Evolutionary conservation across 345 rosid genomes (phyloP).

Genomic region (Heritiera fomes): DNA sequence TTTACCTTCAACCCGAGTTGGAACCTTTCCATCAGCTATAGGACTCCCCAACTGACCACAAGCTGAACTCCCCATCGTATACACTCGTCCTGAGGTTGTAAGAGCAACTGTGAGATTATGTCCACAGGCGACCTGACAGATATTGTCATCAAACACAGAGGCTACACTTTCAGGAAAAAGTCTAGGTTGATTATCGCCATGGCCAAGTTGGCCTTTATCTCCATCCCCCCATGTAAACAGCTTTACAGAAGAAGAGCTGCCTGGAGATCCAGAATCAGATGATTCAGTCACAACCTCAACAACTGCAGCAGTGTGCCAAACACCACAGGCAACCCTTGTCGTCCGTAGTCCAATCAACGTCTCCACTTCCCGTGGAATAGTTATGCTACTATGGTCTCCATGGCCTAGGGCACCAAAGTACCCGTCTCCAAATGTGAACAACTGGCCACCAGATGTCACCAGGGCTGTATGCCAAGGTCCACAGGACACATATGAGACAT

Average conservation of each 20-base stretch:
- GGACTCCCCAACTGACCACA: conserved; percentile 83
- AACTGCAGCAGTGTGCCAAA: conserved; percentile 92
- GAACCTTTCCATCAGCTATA: conserved; percentile 50
- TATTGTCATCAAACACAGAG: conserved; percentile 42
- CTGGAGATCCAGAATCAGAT: conserved; percentile 41
- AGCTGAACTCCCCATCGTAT: conserved; percentile 74
- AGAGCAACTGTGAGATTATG: conserved; percentile 68
- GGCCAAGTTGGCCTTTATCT: conserved; percentile 72
- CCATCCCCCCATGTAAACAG: conserved; percentile 95
- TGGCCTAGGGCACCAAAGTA: conserved; percentile 88
- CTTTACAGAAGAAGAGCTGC: conserved; percentile 41
- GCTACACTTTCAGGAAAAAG: conserved; percentile 59
- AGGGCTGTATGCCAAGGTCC: conserved; percentile 92
- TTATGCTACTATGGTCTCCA: conserved; percentile 63
- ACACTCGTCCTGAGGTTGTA: conserved; percentile 64
- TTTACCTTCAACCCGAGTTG: conserved; percentile 60
- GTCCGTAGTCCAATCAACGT: conserved; percentile 55
- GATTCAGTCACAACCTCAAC: conserved; percentile 53
- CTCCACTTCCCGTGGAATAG: conserved; percentile 75
- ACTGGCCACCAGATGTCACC: conserved; percentile 66
- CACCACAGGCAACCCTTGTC: conserved; percentile 76
- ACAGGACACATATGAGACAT: conserved; percentile 62
- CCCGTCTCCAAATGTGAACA: conserved; percentile 97
- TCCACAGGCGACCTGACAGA: conserved; percentile 75
- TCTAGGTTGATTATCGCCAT: conserved; percentile 64